Percentiles rank a stretch among this genome's conserved stretches.
Evolutionary conservation across 129 eudicot genomes (phyloP).

Genomic region (Pittosporum tobira): DNA sequence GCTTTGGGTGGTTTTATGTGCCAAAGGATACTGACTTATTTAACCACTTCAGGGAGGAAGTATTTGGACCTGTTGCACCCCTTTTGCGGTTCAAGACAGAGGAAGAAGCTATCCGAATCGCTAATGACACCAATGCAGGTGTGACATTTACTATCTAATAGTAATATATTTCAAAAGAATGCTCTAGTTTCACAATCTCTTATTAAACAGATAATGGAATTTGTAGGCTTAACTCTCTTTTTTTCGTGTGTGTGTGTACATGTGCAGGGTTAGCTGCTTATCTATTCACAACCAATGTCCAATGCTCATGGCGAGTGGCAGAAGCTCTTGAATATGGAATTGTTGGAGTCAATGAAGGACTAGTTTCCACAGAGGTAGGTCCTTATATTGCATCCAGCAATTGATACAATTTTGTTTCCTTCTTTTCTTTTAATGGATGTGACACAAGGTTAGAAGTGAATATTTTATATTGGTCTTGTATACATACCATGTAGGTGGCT

Average conservation of each 20-base stretch:
- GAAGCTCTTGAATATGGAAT: conserved; percentile 96
- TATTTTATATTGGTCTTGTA: conserved; percentile 6
- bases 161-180: background rate
- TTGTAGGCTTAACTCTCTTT: too few relatives aligned
- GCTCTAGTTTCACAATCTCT: background rate
- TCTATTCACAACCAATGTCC: conserved; percentile 46
- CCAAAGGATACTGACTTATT: background rate
- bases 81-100: conserved; percentile 69
- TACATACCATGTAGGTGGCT: conserved; percentile 51
- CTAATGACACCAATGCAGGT: conserved; percentile 97
- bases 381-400: conserved; percentile 5
- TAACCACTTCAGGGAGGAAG: conserved; percentile 57
- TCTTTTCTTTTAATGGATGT: background rate
- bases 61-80: conserved; percentile 98
- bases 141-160: background rate
- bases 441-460: background rate
- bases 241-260: too few relatives aligned
- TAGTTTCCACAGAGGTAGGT: conserved; percentile 73
- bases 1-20: background rate
- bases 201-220: background rate
- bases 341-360: conserved; percentile 91
- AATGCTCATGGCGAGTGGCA: conserved; percentile 82
- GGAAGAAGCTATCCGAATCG: conserved; percentile 86
- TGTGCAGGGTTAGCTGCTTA: conserved; percentile 90
- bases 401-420: background rate